A percentile compares a stretch with the other conserved stretches of the same genome.
phyloP scores from a whole-genome alignment of 805 yeast species.

The Candida oleophila region DNA sequence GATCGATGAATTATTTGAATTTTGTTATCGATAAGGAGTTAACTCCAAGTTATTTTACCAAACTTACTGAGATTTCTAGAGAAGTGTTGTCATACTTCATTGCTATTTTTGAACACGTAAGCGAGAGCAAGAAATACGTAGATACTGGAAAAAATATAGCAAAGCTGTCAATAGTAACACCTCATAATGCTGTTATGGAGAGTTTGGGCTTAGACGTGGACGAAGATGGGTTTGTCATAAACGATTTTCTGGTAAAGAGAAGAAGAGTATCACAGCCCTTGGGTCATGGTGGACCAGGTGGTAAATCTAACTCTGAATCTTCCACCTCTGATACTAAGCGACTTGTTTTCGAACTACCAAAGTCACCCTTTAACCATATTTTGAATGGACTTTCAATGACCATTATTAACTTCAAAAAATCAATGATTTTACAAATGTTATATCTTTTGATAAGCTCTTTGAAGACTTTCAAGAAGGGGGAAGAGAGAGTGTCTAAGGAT shows the following conservation, averaged over 20 bases:
- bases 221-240: slow-evolving; percentile 45
- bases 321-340: neutral
- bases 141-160: neutral
- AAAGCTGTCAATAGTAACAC: neutral
- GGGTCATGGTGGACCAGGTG: neutral
- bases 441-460: slow-evolving; percentile 41
- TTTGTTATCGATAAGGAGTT: slow-evolving; percentile 43
- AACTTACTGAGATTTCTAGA: slow-evolving; percentile 35
- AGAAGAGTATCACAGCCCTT: slow-evolving; percentile 16
- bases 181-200: slow-evolving; percentile 27
- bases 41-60: slow-evolving; percentile 30
- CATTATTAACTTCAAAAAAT: slow-evolving; percentile 41
- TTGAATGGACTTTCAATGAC: slow-evolving; percentile 44
- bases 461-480: slow-evolving; percentile 30
- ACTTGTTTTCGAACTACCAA: slow-evolving; percentile 22
- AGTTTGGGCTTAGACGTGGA: slow-evolving; percentile 41
- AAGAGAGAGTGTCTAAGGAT: slow-evolving; percentile 10
- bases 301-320: neutral
- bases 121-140: slow-evolving; percentile 14
- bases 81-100: slow-evolving; percentile 39
- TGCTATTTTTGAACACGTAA: slow-evolving; percentile 35
- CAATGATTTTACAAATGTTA: slow-evolving; percentile 42
- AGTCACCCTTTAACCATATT: slow-evolving; percentile 41
- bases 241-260: slow-evolving; percentile 42
- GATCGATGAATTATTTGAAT: slow-evolving; percentile 43